Percentiles rank a stretch among this genome's conserved stretches.
Conservation (phyloP, 148 eudicot genomes). For the Fagopyrum homotropicum region DNA sequence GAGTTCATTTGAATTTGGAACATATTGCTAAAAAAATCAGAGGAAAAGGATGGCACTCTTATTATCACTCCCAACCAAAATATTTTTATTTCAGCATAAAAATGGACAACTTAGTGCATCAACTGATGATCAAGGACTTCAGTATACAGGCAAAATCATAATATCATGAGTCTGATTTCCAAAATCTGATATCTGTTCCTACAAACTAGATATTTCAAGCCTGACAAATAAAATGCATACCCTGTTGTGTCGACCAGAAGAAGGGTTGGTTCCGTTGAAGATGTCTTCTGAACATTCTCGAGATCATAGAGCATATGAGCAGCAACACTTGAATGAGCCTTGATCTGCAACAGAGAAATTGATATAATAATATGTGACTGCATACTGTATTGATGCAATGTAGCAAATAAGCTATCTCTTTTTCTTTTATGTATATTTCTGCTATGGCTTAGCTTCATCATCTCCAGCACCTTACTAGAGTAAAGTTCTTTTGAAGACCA, state of each 20-base stretch:
- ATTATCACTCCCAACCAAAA: neutral
- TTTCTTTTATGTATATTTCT: neutral
- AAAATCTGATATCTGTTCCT: conserved; percentile 3
- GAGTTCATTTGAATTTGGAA: neutral
- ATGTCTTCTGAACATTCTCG: conserved; percentile 62
- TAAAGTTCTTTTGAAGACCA: conserved; percentile 97
- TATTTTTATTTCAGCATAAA: neutral
- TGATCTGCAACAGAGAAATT: conserved; percentile 34
- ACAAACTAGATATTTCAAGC: conserved; percentile 2
- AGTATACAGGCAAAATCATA: neutral
- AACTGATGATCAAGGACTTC: neutral
- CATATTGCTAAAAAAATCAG: neutral
- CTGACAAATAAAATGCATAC: conserved; percentile 28
- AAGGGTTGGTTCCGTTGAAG: conserved; percentile 79
- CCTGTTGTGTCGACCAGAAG: conserved; percentile 88
- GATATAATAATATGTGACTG: neutral
- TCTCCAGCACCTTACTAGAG: conserved; percentile 59
- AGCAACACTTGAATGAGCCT: conserved; percentile 93
- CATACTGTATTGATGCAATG: neutral
- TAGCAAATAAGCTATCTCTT: neutral
- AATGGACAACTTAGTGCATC: neutral
- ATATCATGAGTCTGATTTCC: neutral
- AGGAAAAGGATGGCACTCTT: conserved; percentile 5
- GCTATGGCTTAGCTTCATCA: neutral
- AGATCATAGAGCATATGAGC: conserved; percentile 74